Conservation (phyloP, 306 rosid genomes). For the Begonia loranthoides region DNA sequence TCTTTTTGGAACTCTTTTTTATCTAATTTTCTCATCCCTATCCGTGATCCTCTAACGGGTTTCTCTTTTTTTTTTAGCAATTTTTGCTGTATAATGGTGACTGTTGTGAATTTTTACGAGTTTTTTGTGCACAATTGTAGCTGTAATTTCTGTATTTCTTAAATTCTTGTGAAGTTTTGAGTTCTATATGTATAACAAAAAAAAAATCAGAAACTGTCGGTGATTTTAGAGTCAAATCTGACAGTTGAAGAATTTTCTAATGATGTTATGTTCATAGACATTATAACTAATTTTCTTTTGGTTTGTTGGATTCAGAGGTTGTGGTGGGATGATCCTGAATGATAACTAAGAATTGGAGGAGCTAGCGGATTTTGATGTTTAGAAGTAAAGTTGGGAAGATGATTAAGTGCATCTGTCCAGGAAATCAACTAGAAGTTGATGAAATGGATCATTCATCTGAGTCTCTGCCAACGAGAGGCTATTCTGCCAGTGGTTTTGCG, state of each 20-base stretch:
- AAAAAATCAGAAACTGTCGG: too few relatives aligned
- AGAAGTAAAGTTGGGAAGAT: constrained; percentile 35
- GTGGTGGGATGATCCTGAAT: constrained; percentile 36
- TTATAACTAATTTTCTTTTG: neutral
- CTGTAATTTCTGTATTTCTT: constrained; percentile 9
- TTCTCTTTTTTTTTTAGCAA: constrained; percentile 24
- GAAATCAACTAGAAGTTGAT: constrained; percentile 44
- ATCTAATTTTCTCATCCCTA: constrained; percentile 15
- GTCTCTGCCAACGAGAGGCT: constrained; percentile 78
- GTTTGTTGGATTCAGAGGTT: constrained; percentile 12
- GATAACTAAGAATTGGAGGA: constrained; percentile 45
- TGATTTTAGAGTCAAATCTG: too few relatives aligned
- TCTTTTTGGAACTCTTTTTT: constrained; percentile 12
- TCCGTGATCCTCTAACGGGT: neutral
- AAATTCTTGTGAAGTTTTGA: too few relatives aligned
- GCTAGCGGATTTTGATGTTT: constrained; percentile 19
- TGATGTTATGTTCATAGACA: constrained; percentile 3
- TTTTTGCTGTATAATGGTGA: constrained; percentile 18
- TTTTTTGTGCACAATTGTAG: constrained; percentile 6
- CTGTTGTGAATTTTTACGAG: neutral
- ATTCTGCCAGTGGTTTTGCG: constrained; percentile 78
- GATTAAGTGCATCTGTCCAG: constrained; percentile 66
- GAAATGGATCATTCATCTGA: constrained; percentile 62
- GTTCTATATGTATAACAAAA: neutral
- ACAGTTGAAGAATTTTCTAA: too few relatives aligned